A percentile compares a stretch with the other conserved stretches of the same genome.
phyloP scores from a whole-genome alignment of 768 basidiomycete genomes.

The Rhodotorula toruloides region DNA sequence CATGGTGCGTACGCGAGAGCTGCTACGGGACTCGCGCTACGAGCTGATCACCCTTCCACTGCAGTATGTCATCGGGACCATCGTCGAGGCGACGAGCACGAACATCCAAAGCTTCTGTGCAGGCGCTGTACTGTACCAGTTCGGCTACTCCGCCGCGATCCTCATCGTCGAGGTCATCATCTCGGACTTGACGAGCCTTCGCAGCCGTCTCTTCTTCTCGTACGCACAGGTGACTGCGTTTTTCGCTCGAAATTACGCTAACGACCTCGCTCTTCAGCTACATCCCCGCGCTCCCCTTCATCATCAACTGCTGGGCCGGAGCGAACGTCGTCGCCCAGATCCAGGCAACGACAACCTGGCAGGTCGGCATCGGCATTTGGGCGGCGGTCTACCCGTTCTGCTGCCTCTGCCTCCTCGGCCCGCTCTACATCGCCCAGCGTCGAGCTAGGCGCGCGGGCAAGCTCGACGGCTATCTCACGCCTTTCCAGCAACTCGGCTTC shows the following conservation, averaged over 20 bases:
- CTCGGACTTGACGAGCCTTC: constrained; percentile 44
- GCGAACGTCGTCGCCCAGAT: constrained; percentile 42
- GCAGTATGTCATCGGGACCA: constrained; percentile 37
- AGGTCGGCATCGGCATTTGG: constrained; percentile 43
- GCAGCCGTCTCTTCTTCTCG: constrained; percentile 43
- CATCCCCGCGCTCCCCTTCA: constrained; percentile 37
- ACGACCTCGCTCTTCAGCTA: background rate
- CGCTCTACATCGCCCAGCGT: constrained; percentile 38
- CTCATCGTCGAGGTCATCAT: constrained; percentile 45
- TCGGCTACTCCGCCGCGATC: constrained; percentile 44
- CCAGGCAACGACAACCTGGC: constrained; percentile 41
- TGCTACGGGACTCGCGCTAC: background rate
- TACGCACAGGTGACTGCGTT: constrained; percentile 15
- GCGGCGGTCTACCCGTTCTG: constrained; percentile 44
- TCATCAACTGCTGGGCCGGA: background rate
- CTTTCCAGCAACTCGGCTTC: constrained; percentile 27
- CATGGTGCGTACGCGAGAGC: constrained; percentile 37
- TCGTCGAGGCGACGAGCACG: constrained; percentile 43
- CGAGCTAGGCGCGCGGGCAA: constrained; percentile 35
- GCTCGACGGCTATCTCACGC: constrained; percentile 26
- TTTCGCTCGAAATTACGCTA: no score
- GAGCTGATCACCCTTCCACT: background rate
- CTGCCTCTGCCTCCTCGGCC: constrained; percentile 34
- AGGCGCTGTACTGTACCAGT: constrained; percentile 39
- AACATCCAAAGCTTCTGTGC: constrained; percentile 43